Base-by-base conservation (phyloP, 768 basidiomycete genomes). In the Suillus brevipes region DNA sequence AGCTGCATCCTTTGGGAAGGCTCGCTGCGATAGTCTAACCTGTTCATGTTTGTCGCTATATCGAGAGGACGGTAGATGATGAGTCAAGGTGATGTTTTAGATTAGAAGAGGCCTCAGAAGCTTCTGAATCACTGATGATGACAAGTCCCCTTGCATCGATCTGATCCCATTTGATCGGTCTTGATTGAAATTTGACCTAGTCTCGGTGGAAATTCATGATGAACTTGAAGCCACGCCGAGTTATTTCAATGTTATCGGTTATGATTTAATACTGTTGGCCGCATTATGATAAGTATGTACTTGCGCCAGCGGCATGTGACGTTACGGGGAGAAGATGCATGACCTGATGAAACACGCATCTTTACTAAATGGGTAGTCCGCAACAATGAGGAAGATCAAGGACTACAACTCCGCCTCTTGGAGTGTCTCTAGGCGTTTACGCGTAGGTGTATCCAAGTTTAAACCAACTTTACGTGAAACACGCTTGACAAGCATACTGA, bases 131-230 rank as follows among this genome's bases (percentile, higher is more conserved):
- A 38, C 43, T 14, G 36, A n/a, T n/a, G 14, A 38, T 36, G 16
- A 10, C 1, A 60, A 18, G 31, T 25, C 13, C n/a, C 20, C 31
- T 38, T 23, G 13, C 34, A 18, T 37, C 28, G 36, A 47, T 55
- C 14, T 20, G 16, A 56, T 61, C 20, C 18, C 14, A 49, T 37
- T 34, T 31, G 23, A 37, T 61, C 60, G n/a, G 61, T 9, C 16
- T 23, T 60, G 55, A 60, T 58, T 36, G 18, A 6, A 62, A 50
- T 62, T 23, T 62, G 31, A 59, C 34, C 53, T n/a, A 62, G 61
- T 36, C 25, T 28, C 38, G 7, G 38, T 59, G 10, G 25, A 28
- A 40, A 59, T 36, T 4, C 53, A 55, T n/a, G 31, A 53, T 40
- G 57, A 18, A 14, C n/a, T 23, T 23, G 59, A n/a, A n/a, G n/a